Conservation (phyloP, 306 rosid species). For the Begonia loranthoides region DNA sequence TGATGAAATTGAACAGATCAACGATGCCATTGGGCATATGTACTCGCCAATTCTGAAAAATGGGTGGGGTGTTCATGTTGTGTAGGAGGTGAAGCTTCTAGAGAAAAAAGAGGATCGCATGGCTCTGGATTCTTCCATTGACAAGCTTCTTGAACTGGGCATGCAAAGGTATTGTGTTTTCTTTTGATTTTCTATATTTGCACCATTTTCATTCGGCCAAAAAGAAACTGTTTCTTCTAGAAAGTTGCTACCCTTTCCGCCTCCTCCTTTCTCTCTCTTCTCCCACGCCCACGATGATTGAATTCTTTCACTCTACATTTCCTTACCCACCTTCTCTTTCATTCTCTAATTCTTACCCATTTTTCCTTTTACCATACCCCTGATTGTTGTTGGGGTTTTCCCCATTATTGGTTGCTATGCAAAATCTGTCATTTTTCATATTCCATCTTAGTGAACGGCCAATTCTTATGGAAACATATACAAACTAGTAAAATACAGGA, state of each 20-base stretch:
- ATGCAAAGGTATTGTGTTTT: constrained; percentile 60
- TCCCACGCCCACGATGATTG: not conserved
- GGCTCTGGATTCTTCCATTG: constrained; percentile 62
- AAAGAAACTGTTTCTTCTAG: no score
- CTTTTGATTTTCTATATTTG: no score
- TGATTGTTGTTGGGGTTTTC: no score
- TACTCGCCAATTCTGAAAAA: constrained; percentile 97
- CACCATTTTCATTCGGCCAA: no score
- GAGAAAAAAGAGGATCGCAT: constrained; percentile 73
- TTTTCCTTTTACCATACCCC: no score
- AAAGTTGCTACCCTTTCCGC: constrained; percentile 49
- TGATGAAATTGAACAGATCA: constrained; percentile 41
- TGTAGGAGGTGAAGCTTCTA: constrained; percentile 87
- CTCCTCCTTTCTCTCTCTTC: constrained; percentile 21
- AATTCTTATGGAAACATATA: no score
- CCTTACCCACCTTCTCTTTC: constrained; percentile 17
- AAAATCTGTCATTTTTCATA: no score
- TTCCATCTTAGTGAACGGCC: no score
- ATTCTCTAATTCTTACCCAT: constrained; percentile 4
- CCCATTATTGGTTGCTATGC: no score
- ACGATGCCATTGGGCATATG: constrained; percentile 67
- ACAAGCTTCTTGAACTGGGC: constrained; percentile 76
- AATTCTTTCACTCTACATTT: constrained; percentile 21
- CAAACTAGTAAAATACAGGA: no score
- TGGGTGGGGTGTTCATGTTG: constrained; percentile 85